phyloP scores from a whole-genome alignment of 2,329 filamentous ascomycete species.

The Thielaviopsis euricoi region DNA sequence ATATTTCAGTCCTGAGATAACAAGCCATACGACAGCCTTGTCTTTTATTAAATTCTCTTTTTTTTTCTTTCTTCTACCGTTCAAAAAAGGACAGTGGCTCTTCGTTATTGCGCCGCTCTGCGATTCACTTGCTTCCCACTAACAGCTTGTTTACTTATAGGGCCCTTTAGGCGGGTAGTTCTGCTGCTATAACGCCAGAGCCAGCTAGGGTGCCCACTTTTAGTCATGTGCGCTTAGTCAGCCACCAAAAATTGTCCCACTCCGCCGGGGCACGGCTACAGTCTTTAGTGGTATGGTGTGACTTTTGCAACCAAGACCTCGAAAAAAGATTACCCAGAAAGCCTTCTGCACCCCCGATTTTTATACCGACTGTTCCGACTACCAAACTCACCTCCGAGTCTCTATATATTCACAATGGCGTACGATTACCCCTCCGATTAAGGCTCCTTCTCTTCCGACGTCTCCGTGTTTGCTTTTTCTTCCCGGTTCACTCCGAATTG shows the following conservation, averaged over 20 bases:
- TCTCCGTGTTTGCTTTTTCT: background rate
- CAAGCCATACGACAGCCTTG: background rate
- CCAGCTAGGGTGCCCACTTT: background rate
- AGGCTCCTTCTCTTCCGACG: background rate
- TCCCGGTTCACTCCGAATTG: background rate
- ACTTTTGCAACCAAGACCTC: background rate
- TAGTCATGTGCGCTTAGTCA: background rate
- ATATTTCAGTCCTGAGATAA: background rate
- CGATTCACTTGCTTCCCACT: background rate
- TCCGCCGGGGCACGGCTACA: slow-evolving; percentile 4
- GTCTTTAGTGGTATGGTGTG: slow-evolving; percentile 1
- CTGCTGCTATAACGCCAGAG: too few species aligned
- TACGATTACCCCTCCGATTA: slow-evolving; percentile 13
- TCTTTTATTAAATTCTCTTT: background rate
- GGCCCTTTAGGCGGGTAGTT: background rate
- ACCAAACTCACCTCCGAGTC: background rate
- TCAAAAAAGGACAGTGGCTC: background rate
- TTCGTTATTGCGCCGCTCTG: too few species aligned
- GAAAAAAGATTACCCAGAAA: background rate
- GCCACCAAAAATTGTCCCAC: background rate
- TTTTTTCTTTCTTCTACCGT: background rate
- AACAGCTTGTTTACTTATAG: background rate
- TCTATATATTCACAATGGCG: slow-evolving; percentile 23
- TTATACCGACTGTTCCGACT: background rate
- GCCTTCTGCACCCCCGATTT: background rate